Conservation (phyloP, 2,329 filamentous ascomycete genomes). For the Phoma sp. region DNA sequence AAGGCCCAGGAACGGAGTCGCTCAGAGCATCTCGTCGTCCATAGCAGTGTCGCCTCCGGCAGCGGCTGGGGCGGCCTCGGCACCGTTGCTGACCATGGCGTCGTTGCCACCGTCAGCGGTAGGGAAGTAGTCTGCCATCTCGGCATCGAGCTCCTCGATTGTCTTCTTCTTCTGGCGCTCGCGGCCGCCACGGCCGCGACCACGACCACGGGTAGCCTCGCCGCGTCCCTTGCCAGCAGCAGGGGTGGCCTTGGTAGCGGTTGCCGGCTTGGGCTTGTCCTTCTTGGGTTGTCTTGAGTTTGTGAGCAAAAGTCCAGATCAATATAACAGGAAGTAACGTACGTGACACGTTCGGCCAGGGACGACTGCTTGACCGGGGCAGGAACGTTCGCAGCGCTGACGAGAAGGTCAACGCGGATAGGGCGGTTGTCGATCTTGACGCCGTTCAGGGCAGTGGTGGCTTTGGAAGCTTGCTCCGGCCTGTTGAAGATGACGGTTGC, state of each 20-base stretch:
- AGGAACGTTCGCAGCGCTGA: slow-evolving; percentile 77
- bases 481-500: slow-evolving; percentile 88
- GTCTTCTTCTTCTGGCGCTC: slow-evolving; percentile 85
- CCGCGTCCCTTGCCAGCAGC: slow-evolving; percentile 54
- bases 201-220: slow-evolving; percentile 52
- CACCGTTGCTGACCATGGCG: slow-evolving; percentile 55
- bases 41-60: slow-evolving; percentile 48
- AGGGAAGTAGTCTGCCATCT: slow-evolving; percentile 96
- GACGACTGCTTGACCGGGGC: slow-evolving; percentile 71
- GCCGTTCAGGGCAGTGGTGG: slow-evolving; percentile 83
- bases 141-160: slow-evolving; percentile 91
- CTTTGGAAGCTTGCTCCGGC: slow-evolving; percentile 81
- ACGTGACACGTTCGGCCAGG: slow-evolving; percentile 84
- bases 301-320: slow-evolving; percentile 12
- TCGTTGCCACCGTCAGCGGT: slow-evolving; percentile 54
- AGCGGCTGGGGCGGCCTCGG: slow-evolving; percentile 53
- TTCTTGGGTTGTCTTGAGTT: slow-evolving; percentile 70
- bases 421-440: slow-evolving; percentile 87
- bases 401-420: slow-evolving; percentile 95
- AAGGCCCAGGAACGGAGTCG: neutral
- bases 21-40: slow-evolving; percentile 51
- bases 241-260: slow-evolving; percentile 71
- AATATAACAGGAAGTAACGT: slow-evolving; percentile 48
- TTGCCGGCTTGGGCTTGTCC: slow-evolving; percentile 73
- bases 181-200: slow-evolving; percentile 55